Percentiles rank a stretch among this genome's conserved stretches.
Conservation (phyloP, 2,329 filamentous ascomycete species). For the Metarhizium rileyi region DNA sequence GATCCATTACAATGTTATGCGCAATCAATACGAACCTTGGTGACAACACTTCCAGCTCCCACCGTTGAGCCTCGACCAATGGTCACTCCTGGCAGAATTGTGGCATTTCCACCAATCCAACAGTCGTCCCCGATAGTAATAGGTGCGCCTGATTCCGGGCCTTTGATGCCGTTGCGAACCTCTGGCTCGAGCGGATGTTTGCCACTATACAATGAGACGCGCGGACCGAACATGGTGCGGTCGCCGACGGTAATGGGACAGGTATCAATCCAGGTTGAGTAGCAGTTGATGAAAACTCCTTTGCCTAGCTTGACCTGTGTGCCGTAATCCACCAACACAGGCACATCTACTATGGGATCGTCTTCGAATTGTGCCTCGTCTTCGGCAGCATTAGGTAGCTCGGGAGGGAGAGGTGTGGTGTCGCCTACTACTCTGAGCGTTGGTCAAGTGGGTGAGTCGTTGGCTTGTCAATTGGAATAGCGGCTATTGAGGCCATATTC, state of each 20-base stretch:
- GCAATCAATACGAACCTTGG: conserved; percentile 54
- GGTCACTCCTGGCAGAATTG: conserved; percentile 65
- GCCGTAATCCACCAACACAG: conserved; percentile 17
- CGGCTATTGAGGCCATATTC: background rate
- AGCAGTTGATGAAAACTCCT: conserved; percentile 65
- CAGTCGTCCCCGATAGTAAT: conserved; percentile 74
- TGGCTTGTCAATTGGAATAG: background rate
- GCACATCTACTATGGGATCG: conserved; percentile 13
- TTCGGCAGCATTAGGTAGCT: conserved; percentile 4
- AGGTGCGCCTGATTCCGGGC: conserved; percentile 64
- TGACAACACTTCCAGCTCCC: conserved; percentile 76
- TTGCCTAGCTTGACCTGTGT: conserved; percentile 36
- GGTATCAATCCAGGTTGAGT: conserved; percentile 69
- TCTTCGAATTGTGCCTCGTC: conserved; percentile 7
- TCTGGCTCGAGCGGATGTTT: conserved; percentile 69
- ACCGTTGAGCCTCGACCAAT: conserved; percentile 66
- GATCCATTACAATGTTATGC: conserved; percentile 46
- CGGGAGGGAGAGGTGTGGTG: conserved; percentile 2
- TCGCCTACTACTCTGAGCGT: conserved; percentile 3
- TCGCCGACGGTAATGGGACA: conserved; percentile 64
- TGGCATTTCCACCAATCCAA: conserved; percentile 66
- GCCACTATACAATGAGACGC: conserved; percentile 65
- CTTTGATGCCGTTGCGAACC: conserved; percentile 62
- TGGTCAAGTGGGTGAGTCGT: background rate
- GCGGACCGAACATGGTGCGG: conserved; percentile 69